Evolutionary conservation across 129 eudicot species (phyloP).

Genomic region (Ambrosia trifida): DNA sequence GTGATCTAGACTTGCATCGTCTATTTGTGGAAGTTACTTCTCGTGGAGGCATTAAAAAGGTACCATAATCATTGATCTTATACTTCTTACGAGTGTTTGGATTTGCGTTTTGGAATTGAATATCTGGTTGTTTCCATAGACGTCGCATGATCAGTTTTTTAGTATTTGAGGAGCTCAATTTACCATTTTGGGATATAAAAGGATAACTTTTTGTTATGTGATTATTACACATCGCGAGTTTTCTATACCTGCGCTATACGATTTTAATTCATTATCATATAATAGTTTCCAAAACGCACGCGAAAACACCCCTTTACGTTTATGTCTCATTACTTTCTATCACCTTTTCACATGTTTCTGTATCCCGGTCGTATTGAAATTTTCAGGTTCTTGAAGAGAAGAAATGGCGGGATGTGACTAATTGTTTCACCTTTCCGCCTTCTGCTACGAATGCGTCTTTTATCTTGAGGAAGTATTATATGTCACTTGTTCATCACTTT

Average conservation of each 20-base stretch:
- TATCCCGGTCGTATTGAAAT: neutral
- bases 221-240: no score
- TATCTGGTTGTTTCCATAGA: neutral
- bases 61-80: constrained; percentile 1
- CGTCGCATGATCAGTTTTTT: neutral
- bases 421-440: constrained; percentile 75
- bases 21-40: constrained; percentile 28
- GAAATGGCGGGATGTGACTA: constrained; percentile 89
- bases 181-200: neutral
- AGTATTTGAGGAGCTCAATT: neutral
- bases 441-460: constrained; percentile 97
- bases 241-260: no score
- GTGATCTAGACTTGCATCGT: constrained; percentile 24
- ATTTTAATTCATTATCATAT: neutral
- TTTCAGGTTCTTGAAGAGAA: constrained; percentile 74
- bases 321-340: neutral
- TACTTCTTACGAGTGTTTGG: neutral
- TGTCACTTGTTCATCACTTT: constrained; percentile 74
- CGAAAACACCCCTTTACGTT: neutral
- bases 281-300: neutral
- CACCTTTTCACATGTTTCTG: constrained; percentile 11
- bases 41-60: constrained; percentile 30
- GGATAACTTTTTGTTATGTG: no score
- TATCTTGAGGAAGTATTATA: constrained; percentile 76
- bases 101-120: constrained; percentile 2